Evolutionary conservation across 768 basidiomycete genomes (phyloP).

Genomic region (Lactarius trivialis): DNA sequence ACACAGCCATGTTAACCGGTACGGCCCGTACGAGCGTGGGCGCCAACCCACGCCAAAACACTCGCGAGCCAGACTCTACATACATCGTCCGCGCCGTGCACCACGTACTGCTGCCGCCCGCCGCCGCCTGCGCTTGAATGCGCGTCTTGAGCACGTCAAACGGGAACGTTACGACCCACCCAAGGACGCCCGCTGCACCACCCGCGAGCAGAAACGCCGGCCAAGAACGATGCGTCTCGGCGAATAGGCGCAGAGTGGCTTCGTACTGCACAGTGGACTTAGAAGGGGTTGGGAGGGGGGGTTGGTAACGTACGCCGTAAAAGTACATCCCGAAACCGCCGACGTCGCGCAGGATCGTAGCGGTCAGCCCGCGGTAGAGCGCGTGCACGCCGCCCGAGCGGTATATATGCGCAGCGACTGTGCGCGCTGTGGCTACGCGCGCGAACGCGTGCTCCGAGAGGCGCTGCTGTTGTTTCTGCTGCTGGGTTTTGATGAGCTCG

Average conservation of each 20-base stretch:
- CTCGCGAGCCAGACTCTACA: conserved; percentile 53
- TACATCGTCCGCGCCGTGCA: conserved; percentile 55
- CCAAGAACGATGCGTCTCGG: conserved; percentile 31
- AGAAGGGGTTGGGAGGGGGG: too few species aligned
- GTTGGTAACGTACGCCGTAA: conserved; percentile 16
- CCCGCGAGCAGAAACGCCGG: conserved; percentile 68
- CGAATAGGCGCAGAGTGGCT: conserved; percentile 46
- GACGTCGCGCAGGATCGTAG: conserved; percentile 69
- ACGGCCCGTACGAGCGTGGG: conserved; percentile 82
- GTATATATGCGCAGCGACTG: conserved; percentile 52
- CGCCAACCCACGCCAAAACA: conserved; percentile 70
- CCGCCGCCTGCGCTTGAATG: conserved; percentile 48
- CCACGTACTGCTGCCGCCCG: conserved; percentile 39
- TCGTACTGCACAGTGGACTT: conserved; percentile 43
- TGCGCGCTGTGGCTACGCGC: conserved; percentile 30
- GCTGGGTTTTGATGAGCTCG: conserved; percentile 84
- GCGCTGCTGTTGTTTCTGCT: conserved; percentile 47
- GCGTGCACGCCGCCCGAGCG: conserved; percentile 52
- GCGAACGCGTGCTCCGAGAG: background rate
- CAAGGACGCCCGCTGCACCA: conserved; percentile 66
- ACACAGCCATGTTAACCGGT: conserved; percentile 82
- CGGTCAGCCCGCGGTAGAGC: conserved; percentile 68
- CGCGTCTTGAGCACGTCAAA: conserved; percentile 89
- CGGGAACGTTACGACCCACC: conserved; percentile 81
- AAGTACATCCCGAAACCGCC: conserved; percentile 83